Evolutionary conservation across 176 grass and related monocot species (phyloP), one percentile per base, ranked within the genome.

Genomic region (Ensete ventricosum): DNA sequence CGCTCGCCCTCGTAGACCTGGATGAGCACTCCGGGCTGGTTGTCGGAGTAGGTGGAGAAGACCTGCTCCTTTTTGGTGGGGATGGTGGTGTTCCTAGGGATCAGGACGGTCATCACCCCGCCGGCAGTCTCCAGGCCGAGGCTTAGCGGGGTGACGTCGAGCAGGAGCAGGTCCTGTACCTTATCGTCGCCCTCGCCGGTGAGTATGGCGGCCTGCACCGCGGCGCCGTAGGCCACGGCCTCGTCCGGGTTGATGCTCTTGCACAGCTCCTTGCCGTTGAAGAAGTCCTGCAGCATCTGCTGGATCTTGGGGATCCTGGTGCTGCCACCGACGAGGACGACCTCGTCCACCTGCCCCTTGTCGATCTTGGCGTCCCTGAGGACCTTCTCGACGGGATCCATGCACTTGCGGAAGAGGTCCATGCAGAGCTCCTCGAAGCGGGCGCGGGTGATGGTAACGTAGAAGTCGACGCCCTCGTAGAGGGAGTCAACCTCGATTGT

Each of bases 231-330:
- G 27, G 68, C 78, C 49, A 98, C 88, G 10, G 90, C 95, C 88
- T 98, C 95, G 20, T 98, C 95, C 14, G 95, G 95, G 78, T 98
- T 98, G 84, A 98, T 98, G 76, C 84, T 98, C 95, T 93, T 91
- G 88, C 95, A 98, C 20, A 93, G 88, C 81, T 94, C 90, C 82
- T 98, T 94, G 13, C 95, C 95, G 66, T 98, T 93, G 82, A 94
- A 94, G 80, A 98, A 98, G 43, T 98, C 95, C 78, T 93, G 90
- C 54, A 99, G 88, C 2, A 99, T 49, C 68, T 73, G 78, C 48
- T 73, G 78, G 14, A 80, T 58, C 50, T 73, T 73, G 1, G 78
- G 55, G 22, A 80, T 80, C 17, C 78, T 20, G 1, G 78, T 80
- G 68, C 34, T 62, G n/a, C 78, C 78, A 20, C 78, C 78, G 1